These are phyloP conservation scores for Candida incommunis DNA, from an alignment of 805 yeast genomes.

Conservation along the genomic window DNA sequence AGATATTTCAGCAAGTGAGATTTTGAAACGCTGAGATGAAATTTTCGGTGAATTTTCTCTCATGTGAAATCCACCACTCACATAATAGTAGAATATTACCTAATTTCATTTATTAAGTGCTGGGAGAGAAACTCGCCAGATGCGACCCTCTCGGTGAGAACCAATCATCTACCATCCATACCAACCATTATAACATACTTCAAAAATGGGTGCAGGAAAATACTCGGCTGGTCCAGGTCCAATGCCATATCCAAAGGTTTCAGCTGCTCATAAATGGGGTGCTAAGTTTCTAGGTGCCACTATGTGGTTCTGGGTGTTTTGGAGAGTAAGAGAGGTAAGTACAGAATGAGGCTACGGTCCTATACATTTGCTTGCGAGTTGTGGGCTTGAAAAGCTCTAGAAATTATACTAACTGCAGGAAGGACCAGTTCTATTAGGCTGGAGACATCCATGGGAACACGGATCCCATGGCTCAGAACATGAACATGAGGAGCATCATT, in stretches of 20 bases:
- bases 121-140: no score
- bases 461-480: constrained; percentile 1
- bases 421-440: constrained; percentile 25
- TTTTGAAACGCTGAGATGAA: constrained; percentile 17
- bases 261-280: constrained; percentile 40
- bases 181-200: background rate
- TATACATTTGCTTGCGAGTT: background rate
- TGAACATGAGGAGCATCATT: background rate
- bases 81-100: no score
- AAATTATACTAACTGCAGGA: constrained; percentile 13
- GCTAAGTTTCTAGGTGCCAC: constrained; percentile 66
- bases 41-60: no score
- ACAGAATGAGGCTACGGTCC: background rate
- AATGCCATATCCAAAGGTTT: constrained; percentile 52
- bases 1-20: background rate
- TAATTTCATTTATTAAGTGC: no score
- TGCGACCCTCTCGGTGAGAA: background rate
- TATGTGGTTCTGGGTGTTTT: constrained; percentile 82
- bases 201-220: constrained; percentile 11
- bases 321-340: constrained; percentile 54
- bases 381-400: background rate
- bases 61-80: no score
- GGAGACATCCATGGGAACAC: constrained; percentile 30
- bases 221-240: constrained; percentile 34
- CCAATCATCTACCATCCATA: background rate